Conservation (phyloP, 2,329 filamentous ascomycete species). For the Sodiomyces alkalinus region DNA sequence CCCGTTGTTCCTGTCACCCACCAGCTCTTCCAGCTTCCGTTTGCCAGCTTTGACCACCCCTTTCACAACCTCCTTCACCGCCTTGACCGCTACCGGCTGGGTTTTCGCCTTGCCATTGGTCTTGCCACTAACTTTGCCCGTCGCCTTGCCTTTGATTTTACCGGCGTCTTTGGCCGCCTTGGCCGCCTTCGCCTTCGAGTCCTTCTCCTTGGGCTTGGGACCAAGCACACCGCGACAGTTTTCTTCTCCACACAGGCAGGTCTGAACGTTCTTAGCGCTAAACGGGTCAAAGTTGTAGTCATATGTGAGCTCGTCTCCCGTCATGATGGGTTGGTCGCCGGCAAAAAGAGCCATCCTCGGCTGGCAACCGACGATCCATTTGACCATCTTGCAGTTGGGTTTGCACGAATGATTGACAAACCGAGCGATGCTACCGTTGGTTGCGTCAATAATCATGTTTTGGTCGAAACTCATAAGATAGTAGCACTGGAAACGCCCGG, state of each 20-base stretch:
- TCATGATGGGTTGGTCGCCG: constrained; percentile 77
- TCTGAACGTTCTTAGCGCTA: constrained; percentile 52
- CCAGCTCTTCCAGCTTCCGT: constrained; percentile 38
- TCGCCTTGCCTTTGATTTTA: constrained; percentile 13
- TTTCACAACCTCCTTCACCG: constrained; percentile 21
- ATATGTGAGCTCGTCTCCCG: constrained; percentile 90
- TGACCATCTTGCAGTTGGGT: constrained; percentile 95
- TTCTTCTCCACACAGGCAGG: constrained; percentile 45
- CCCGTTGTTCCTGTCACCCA: no score
- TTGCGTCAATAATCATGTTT: constrained; percentile 97
- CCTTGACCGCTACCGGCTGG: not conserved
- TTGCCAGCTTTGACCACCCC: constrained; percentile 32
- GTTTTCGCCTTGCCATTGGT: constrained; percentile 5
- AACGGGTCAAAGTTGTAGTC: constrained; percentile 67
- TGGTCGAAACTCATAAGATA: constrained; percentile 98
- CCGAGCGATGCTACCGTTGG: constrained; percentile 84
- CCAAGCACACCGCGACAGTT: constrained; percentile 52
- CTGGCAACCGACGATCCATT: constrained; percentile 88
- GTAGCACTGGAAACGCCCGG: constrained; percentile 59
- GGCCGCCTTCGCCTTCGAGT: constrained; percentile 24
- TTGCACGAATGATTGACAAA: constrained; percentile 98
- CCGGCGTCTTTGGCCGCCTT: constrained; percentile 24
- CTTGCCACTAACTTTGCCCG: constrained; percentile 9
- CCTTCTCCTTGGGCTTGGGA: constrained; percentile 39
- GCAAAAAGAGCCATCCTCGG: constrained; percentile 95